A percentile compares a stretch with the other conserved stretches of the same genome.
Evolutionary conservation across 139 green algal genomes (phyloP).

Genomic region (Micractinium conductrix): DNA sequence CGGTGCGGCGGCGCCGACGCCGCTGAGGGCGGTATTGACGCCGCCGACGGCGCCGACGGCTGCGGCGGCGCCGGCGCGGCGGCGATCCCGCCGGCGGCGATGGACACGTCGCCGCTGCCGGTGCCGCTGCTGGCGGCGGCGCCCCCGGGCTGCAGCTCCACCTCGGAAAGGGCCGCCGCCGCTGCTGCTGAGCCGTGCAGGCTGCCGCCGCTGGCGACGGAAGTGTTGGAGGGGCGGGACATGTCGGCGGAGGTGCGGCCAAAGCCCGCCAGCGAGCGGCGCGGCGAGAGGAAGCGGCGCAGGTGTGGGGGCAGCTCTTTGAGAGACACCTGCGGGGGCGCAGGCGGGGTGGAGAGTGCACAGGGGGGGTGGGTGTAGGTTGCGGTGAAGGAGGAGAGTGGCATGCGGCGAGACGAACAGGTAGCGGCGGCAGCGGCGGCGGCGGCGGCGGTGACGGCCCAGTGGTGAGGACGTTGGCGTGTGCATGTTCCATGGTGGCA

Average conservation of each 20-base stretch:
- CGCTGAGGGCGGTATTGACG: too few relatives aligned
- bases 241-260: not conserved
- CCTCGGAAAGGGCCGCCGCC: too few relatives aligned
- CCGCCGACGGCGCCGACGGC: too few relatives aligned
- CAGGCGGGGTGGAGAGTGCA: not conserved
- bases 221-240: not conserved
- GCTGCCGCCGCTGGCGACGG: not conserved
- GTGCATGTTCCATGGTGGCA: too few relatives aligned
- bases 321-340: not conserved
- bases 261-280: not conserved
- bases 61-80: not conserved
- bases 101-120: not conserved
- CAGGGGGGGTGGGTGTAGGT: not conserved
- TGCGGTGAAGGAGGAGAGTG: not conserved
- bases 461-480: too few relatives aligned
- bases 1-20: too few relatives aligned
- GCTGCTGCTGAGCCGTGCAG: too few relatives aligned
- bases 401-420: too few relatives aligned
- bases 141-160: too few relatives aligned
- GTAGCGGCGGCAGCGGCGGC: too few relatives aligned
- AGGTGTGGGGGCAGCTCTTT: slow-evolving; percentile 23
- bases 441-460: too few relatives aligned
- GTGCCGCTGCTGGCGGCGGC: not conserved
- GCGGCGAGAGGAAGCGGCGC: slow-evolving; percentile 26
- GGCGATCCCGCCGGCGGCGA: not conserved